These are phyloP conservation scores for Puccinia hordei DNA, from an alignment of 1,284 basidiomycete genomes.

Conservation along the genomic window DNA sequence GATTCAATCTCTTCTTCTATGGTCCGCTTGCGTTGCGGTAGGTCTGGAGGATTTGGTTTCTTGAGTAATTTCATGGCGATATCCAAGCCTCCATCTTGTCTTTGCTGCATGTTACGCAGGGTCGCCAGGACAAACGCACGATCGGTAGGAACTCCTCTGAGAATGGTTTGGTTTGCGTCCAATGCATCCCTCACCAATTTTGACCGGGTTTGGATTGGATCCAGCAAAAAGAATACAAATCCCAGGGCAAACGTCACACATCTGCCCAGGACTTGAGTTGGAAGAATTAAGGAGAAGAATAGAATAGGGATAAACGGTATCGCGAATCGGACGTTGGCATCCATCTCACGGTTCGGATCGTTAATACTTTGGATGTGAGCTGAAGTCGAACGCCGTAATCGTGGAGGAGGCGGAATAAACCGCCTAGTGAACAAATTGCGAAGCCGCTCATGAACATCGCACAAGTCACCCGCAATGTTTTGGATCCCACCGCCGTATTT, in stretches of 20 bases:
- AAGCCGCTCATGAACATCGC: slow-evolving; percentile 38
- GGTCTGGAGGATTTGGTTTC: not conserved
- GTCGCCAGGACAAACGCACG: slow-evolving; percentile 34
- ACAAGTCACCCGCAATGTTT: slow-evolving; percentile 34
- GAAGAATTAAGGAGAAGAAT: slow-evolving; percentile 27
- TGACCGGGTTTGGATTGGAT: slow-evolving; percentile 29
- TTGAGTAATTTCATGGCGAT: slow-evolving; percentile 16
- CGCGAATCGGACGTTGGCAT: slow-evolving; percentile 38
- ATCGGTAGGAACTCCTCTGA: slow-evolving; percentile 43
- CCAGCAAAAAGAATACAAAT: slow-evolving; percentile 31
- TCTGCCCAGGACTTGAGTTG: slow-evolving; percentile 29
- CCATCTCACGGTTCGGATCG: not conserved
- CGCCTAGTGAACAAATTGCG: slow-evolving; percentile 29
- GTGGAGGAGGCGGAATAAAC: slow-evolving; percentile 38
- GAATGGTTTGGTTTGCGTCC: slow-evolving; percentile 39
- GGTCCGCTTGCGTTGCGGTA: slow-evolving; percentile 1
- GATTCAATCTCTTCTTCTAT: slow-evolving; percentile 7
- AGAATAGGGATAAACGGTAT: slow-evolving; percentile 25
- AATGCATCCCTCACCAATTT: slow-evolving; percentile 31
- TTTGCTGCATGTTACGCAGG: slow-evolving; percentile 31
- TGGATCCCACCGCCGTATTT: slow-evolving; percentile 49
- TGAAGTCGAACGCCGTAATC: not conserved
- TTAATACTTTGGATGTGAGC: not conserved
- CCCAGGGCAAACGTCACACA: slow-evolving; percentile 24
- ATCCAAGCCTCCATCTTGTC: slow-evolving; percentile 28